These are phyloP conservation scores for Exophiala aquamarina DNA, from an alignment of 2,329 filamentous ascomycete species.

Conservation along the genomic window DNA sequence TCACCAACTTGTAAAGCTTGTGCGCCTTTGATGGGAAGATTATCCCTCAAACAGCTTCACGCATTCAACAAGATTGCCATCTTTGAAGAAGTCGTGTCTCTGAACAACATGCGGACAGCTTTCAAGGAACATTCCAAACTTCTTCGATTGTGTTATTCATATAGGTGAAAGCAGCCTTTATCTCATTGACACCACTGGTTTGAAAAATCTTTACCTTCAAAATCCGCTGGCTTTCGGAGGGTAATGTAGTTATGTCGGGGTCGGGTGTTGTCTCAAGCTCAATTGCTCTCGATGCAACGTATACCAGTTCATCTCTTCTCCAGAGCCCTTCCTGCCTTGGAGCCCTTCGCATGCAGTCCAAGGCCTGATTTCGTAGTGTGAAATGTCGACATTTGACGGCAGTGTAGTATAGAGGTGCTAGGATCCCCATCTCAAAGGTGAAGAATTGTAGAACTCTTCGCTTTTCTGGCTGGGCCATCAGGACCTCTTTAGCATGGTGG, in stretches of 20 bases:
- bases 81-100: too few species aligned
- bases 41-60: too few species aligned
- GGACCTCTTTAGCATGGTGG: too few species aligned
- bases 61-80: too few species aligned
- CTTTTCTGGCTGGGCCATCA: too few species aligned
- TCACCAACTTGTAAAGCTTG: too few species aligned
- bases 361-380: background rate
- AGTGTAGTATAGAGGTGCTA: constrained; percentile 11
- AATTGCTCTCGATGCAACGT: background rate
- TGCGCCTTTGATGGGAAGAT: too few species aligned
- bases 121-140: constrained; percentile 1
- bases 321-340: constrained; percentile 10
- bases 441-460: constrained; percentile 20
- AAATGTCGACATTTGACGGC: constrained; percentile 6
- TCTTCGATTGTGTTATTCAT: background rate
- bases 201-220: background rate
- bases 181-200: background rate
- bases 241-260: background rate
- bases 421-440: constrained; percentile 8
- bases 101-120: too few species aligned
- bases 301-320: constrained; percentile 1
- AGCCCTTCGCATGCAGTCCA: background rate
- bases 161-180: background rate
- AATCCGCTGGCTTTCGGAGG: background rate
- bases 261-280: background rate